Base-by-base conservation (phyloP, 2,329 filamentous ascomycete genomes). In the Fusarium sp. region DNA sequence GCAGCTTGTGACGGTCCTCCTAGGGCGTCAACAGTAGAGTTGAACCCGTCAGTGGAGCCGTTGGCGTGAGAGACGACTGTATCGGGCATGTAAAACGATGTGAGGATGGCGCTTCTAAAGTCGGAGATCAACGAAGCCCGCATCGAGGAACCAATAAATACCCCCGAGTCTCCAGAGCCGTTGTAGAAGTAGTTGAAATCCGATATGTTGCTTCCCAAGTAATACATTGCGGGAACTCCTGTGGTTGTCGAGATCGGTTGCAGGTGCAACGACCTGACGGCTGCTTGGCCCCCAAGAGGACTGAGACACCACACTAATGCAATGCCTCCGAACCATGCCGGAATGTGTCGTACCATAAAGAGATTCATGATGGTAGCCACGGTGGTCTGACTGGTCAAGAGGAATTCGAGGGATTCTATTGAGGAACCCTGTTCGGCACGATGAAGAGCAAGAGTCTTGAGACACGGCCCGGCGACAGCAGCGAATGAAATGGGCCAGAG, bases 401-500 rank as follows among this genome's bases (percentile, higher is more conserved):
- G 35, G 6, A 70, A 69, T 2, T 72, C 65, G 0, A 69, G 53
- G 1, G 62, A 57, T 3, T 35, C 62, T 2, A 70, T 6, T 0
- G 7, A 36, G 0, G 51, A 58, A 2, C 57, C 67, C 20, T 20
- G 0, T 35, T 73, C 71, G 0, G 63, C 71, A 4, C 20, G 3
- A 4, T 62, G 44, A 0, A 73, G 60, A 0, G 71, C 66, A 0
- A 73, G 14, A 2, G 70, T 22, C 4, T 70, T 73, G 0, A 72
- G 55, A 0, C 62, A 12, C 6, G 70, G 71, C 0, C 60, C 71
- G 0, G 62, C 24, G 0, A 67, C 60, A 4, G 70, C 63, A 0
- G 70, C 70, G 2, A 72, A 73, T 0, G 62, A 14, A 11, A 73
- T 72, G 10, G 66, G 71, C 66, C 66, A 73, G 0, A 73, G 7